A percentile compares a stretch with the other conserved stretches of the same genome.
These are phyloP conservation scores for Juglanconis oblonga DNA, from an alignment of 2,329 filamentous ascomycete species.

Conservation along the genomic window DNA sequence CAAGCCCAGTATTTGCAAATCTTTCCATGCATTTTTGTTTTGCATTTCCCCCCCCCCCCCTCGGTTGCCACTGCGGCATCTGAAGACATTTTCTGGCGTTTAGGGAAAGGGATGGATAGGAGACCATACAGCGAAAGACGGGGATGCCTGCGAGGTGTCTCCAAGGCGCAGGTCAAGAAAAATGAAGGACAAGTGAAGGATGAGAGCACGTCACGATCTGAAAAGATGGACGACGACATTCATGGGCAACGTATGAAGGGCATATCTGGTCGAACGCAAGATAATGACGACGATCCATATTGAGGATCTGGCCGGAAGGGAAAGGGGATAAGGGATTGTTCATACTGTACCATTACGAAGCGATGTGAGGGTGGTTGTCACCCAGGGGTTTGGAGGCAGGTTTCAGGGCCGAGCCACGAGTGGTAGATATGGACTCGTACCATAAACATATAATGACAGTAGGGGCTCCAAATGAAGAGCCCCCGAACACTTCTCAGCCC, in stretches of 20 bases:
- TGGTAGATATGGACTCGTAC: too few species aligned
- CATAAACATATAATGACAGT: too few species aligned
- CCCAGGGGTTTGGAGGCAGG: too few species aligned
- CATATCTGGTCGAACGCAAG: background rate
- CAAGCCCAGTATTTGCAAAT: background rate
- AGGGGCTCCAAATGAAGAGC: too few species aligned
- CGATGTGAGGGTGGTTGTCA: background rate
- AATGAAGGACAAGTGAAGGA: background rate
- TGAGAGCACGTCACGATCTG: slow-evolving; percentile 2
- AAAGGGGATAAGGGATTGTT: background rate
- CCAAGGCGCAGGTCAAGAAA: background rate
- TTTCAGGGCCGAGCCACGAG: too few species aligned
- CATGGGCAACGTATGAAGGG: background rate
- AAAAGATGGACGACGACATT: background rate
- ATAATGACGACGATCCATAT: slow-evolving; percentile 4
- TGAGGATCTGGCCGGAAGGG: slow-evolving; percentile 1
- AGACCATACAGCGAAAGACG: background rate
- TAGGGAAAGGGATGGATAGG: background rate
- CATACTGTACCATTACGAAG: background rate
- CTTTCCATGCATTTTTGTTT: background rate
- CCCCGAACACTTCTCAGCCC: too few species aligned
- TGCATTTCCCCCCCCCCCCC: too few species aligned
- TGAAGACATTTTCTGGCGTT: slow-evolving; percentile 11
- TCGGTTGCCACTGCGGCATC: background rate
- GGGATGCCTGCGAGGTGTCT: background rate